These are phyloP conservation scores for Apiotrichum porosum DNA, from an alignment of 1,284 basidiomycete species.

Conservation along the genomic window DNA sequence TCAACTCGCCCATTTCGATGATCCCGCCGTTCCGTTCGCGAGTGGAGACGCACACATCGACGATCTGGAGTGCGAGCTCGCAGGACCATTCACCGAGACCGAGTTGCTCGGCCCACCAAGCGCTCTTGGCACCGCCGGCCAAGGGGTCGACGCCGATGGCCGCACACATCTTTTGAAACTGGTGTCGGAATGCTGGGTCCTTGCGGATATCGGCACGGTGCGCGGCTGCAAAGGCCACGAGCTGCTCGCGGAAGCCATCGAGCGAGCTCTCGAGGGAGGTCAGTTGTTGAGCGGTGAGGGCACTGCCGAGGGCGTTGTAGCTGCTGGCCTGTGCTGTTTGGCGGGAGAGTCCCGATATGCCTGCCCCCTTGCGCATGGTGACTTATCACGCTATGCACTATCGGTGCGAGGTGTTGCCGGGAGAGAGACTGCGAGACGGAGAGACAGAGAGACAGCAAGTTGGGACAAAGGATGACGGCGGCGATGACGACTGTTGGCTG, in stretches of 20 bases:
- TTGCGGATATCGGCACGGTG: conserved; percentile 80
- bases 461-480: background rate
- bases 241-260: conserved; percentile 72
- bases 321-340: conserved; percentile 49
- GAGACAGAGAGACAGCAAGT: background rate
- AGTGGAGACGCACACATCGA: conserved; percentile 90
- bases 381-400: too few relatives aligned
- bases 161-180: conserved; percentile 94
- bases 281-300: conserved; percentile 71
- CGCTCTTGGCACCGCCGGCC: conserved; percentile 53
- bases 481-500: too few relatives aligned
- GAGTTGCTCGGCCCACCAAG: conserved; percentile 80
- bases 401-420: background rate
- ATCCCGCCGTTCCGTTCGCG: conserved; percentile 84
- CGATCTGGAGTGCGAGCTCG: conserved; percentile 92
- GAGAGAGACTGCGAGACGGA: background rate
- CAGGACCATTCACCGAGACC: conserved; percentile 89
- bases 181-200: conserved; percentile 83
- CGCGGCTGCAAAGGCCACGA: conserved; percentile 72
- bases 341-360: conserved; percentile 52
- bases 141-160: conserved; percentile 93
- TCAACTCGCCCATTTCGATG: conserved; percentile 80
- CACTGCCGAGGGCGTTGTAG: conserved; percentile 72
- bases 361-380: conserved; percentile 52
- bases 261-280: conserved; percentile 75